Evolutionary conservation across 2,329 filamentous ascomycete genomes (phyloP).

Genomic region (Fusarium sp.): DNA sequence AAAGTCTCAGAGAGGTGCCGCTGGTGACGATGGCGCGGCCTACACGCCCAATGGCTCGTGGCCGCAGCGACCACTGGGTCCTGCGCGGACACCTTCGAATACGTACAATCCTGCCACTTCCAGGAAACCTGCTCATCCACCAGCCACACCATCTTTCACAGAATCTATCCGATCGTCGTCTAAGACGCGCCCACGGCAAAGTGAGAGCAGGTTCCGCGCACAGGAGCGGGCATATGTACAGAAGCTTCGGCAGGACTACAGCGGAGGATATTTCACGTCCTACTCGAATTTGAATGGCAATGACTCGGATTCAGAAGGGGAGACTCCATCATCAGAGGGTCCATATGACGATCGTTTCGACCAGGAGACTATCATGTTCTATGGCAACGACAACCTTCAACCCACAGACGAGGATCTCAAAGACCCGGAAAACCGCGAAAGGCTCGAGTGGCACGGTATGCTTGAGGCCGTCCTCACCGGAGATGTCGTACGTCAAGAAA

Average conservation of each 20-base stretch:
- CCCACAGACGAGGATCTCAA: slow-evolving; percentile 91
- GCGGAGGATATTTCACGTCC: slow-evolving; percentile 76
- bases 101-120: slow-evolving; percentile 80
- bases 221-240: slow-evolving; percentile 96
- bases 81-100: slow-evolving; percentile 79
- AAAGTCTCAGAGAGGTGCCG: slow-evolving; percentile 56
- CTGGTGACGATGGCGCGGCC: slow-evolving; percentile 46
- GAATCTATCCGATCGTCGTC: slow-evolving; percentile 64
- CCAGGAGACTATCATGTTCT: slow-evolving; percentile 92
- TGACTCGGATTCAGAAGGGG: slow-evolving; percentile 90
- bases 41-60: slow-evolving; percentile 55
- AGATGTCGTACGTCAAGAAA: slow-evolving; percentile 97
- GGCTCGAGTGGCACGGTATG: slow-evolving; percentile 99
- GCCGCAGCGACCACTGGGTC: slow-evolving; percentile 75
- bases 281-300: slow-evolving; percentile 72
- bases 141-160: slow-evolving; percentile 58
- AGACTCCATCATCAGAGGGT: slow-evolving; percentile 86
- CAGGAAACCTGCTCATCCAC: slow-evolving; percentile 59
- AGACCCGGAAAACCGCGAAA: slow-evolving; percentile 87
- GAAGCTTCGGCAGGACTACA: slow-evolving; percentile 81
- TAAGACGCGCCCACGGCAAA: slow-evolving; percentile 63
- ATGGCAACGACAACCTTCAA: slow-evolving; percentile 88
- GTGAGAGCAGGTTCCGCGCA: slow-evolving; percentile 61
- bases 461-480: slow-evolving; percentile 93
- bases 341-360: slow-evolving; percentile 90